Percentiles rank a stretch among this genome's conserved stretches.
phyloP scores from a whole-genome alignment of 108 stramenopile genomes.

The Licmophora abbreviata region DNA sequence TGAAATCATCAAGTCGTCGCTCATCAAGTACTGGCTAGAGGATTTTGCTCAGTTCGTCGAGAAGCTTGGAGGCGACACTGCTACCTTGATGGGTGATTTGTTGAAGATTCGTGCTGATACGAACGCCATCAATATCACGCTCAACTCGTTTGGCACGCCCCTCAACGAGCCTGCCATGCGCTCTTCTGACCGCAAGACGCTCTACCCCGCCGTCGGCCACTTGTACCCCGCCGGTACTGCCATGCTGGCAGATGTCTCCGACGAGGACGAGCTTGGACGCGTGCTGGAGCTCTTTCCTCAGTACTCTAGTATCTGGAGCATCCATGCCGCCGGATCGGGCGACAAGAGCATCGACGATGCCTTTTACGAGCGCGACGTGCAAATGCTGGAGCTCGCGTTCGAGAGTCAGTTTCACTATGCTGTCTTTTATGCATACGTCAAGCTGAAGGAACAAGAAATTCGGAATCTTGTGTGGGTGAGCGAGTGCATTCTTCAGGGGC shows the following conservation, averaged over 20 bases:
- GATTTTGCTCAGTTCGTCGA: slow-evolving; percentile 86
- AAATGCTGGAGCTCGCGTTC: slow-evolving; percentile 93
- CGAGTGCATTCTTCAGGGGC: slow-evolving; percentile 97
- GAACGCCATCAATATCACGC: slow-evolving; percentile 97
- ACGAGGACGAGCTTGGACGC: slow-evolving; percentile 85
- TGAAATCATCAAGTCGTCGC: slow-evolving; percentile 97
- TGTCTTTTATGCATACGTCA: slow-evolving; percentile 96
- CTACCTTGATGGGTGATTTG: slow-evolving; percentile 90
- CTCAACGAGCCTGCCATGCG: slow-evolving; percentile 95
- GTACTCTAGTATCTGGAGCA: slow-evolving; percentile 89
- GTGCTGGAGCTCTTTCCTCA: slow-evolving; percentile 88
- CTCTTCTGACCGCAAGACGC: slow-evolving; percentile 84
- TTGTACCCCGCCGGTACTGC: slow-evolving; percentile 95
- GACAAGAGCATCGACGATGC: slow-evolving; percentile 96
- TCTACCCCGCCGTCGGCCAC: slow-evolving; percentile 95
- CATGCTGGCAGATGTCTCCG: slow-evolving; percentile 81
- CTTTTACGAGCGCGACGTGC: slow-evolving; percentile 97
- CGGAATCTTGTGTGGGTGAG: slow-evolving; percentile 99
- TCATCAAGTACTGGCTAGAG: slow-evolving; percentile 97
- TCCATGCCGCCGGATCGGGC: slow-evolving; percentile 71
- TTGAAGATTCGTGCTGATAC: slow-evolving; percentile 95
- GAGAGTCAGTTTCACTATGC: slow-evolving; percentile 99
- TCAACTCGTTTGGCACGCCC: slow-evolving; percentile 95
- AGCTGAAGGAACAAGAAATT: slow-evolving; percentile 99
- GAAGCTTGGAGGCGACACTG: slow-evolving; percentile 90